Conservation (phyloP, 768 basidiomycete species). For the Dioszegia crocea region DNA sequence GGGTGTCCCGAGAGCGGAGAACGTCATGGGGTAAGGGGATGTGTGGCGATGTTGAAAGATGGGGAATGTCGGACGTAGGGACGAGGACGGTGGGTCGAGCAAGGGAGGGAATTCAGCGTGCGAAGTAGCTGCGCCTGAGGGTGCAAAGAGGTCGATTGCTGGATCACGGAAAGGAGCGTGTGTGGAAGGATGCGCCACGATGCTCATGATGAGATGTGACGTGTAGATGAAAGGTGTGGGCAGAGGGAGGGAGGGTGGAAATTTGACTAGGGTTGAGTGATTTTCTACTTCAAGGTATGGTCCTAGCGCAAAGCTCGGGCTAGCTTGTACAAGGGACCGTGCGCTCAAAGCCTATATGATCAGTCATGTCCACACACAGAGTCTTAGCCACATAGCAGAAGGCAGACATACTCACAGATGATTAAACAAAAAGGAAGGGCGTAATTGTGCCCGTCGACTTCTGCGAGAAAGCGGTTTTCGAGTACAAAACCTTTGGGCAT, state of each 20-base stretch:
- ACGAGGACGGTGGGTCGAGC: not conserved
- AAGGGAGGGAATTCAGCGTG: slow-evolving; percentile 26
- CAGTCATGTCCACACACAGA: no score
- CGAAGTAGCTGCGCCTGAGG: slow-evolving; percentile 23
- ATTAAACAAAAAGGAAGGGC: no score
- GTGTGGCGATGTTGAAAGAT: slow-evolving; percentile 38
- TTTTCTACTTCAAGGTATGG: not conserved
- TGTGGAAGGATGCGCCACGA: slow-evolving; percentile 15
- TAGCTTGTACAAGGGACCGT: not conserved
- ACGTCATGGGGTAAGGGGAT: slow-evolving; percentile 34
- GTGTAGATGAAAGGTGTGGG: not conserved
- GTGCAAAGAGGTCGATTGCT: slow-evolving; percentile 20
- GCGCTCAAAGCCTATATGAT: not conserved
- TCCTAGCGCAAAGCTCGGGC: not conserved
- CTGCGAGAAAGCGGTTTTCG: no score
- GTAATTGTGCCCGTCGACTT: no score
- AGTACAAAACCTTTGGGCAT: no score
- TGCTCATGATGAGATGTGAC: not conserved
- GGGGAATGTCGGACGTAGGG: slow-evolving; percentile 24
- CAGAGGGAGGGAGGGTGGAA: not conserved
- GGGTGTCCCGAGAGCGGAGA: slow-evolving; percentile 33
- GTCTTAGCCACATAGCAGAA: no score
- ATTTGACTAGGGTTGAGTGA: slow-evolving; percentile 2
- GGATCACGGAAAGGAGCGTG: slow-evolving; percentile 23
- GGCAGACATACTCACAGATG: no score